phyloP scores from a whole-genome alignment of 257 asterid genomes.

The Penstemon eatonii region DNA sequence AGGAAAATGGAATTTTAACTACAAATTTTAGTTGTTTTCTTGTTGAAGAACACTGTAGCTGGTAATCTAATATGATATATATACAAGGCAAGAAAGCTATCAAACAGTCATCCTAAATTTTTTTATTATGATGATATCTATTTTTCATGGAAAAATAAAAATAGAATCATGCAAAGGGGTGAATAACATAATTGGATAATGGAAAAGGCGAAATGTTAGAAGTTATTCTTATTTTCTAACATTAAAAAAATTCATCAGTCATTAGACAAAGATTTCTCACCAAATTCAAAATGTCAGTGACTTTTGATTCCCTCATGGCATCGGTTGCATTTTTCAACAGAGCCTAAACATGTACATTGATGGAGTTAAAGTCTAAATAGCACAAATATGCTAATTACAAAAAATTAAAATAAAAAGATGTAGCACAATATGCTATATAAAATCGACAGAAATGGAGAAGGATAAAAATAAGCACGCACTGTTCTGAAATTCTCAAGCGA shows the following conservation, averaged over 20 bases:
- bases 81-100: no score
- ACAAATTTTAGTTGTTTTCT: no score
- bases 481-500: constrained; percentile 76
- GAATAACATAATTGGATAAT: not conserved
- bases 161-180: no score
- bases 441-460: constrained; percentile 16
- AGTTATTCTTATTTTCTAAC: not conserved
- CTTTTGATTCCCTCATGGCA: constrained; percentile 95
- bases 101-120: no score
- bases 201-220: not conserved
- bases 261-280: constrained; percentile 44
- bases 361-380: not conserved
- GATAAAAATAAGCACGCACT: constrained; percentile 40
- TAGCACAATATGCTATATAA: not conserved
- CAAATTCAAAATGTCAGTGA: constrained; percentile 73
- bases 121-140: no score
- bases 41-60: no score
- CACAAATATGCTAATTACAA: no score
- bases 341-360: constrained; percentile 47
- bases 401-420: no score
- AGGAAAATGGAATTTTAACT: no score
- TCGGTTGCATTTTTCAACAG: constrained; percentile 78
- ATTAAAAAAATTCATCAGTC: not conserved
- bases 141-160: no score
- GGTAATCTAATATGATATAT: no score